Conservation (phyloP, 164 flowering plant species). For the Vitis vinifera region ASM3070453v1 NC_081807.1:3571501-3572000, state of each 20-base stretch:
- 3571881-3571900: slow-evolving; percentile 26
- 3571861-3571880: slow-evolving; percentile 15
- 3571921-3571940: slow-evolving; percentile 30
- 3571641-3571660: neutral
- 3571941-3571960: slow-evolving; percentile 20
- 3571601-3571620: slow-evolving; percentile 40
- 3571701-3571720: neutral
- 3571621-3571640: slow-evolving; percentile 24
- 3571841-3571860: slow-evolving; percentile 35
- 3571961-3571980: neutral
- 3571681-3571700: neutral
- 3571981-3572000: neutral
- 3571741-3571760: slow-evolving; percentile 5
- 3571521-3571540: slow-evolving; percentile 48
- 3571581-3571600: slow-evolving; percentile 36
- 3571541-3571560: slow-evolving; percentile 47
- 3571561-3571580: slow-evolving; percentile 45
- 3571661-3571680: neutral
- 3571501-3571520: slow-evolving; percentile 61
- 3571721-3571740: neutral
- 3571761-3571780: neutral
- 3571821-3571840: slow-evolving; percentile 24
- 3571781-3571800: slow-evolving; percentile 1
- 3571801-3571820: slow-evolving; percentile 10
- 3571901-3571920: slow-evolving; percentile 10